These are phyloP conservation scores for Geotrichum candidum DNA, from an alignment of 1,139 yeast genomes.

Conservation along the genomic window DNA sequence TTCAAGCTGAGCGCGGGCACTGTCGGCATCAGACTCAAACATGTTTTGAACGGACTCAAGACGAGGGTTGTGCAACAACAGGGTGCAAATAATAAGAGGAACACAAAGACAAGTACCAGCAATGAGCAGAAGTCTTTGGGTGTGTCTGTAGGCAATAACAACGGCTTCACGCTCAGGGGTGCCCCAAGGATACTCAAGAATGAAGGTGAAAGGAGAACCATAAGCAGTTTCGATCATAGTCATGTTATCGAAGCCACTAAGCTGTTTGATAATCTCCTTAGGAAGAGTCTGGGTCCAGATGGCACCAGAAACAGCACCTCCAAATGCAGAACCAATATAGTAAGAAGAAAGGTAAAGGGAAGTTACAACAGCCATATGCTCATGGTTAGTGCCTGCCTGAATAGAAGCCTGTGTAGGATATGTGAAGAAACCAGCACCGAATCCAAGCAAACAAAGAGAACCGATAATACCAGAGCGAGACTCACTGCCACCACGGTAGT, in stretches of 20 bases:
- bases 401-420: constrained; percentile 62
- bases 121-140: constrained; percentile 53
- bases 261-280: constrained; percentile 25
- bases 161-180: constrained; percentile 52
- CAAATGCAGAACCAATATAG: constrained; percentile 43
- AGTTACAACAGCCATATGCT: constrained; percentile 43
- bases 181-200: constrained; percentile 49
- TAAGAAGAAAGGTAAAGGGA: constrained; percentile 42
- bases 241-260: constrained; percentile 20
- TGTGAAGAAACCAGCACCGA: constrained; percentile 68
- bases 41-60: constrained; percentile 36
- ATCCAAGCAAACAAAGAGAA: constrained; percentile 58
- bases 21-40: constrained; percentile 25
- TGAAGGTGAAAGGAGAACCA: constrained; percentile 46
- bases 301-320: constrained; percentile 44
- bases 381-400: constrained; percentile 53
- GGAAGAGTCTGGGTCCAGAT: constrained; percentile 45
- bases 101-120: constrained; percentile 53
- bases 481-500: constrained; percentile 50
- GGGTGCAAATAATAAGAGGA: constrained; percentile 45
- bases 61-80: constrained; percentile 52
- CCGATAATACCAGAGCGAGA: constrained; percentile 58
- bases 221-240: constrained; percentile 48
- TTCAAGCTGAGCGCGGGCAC: neutral
- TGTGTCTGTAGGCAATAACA: constrained; percentile 52